Evolutionary conservation across 768 basidiomycete species (phyloP).

Genomic region (Lactarius quietus): DNA sequence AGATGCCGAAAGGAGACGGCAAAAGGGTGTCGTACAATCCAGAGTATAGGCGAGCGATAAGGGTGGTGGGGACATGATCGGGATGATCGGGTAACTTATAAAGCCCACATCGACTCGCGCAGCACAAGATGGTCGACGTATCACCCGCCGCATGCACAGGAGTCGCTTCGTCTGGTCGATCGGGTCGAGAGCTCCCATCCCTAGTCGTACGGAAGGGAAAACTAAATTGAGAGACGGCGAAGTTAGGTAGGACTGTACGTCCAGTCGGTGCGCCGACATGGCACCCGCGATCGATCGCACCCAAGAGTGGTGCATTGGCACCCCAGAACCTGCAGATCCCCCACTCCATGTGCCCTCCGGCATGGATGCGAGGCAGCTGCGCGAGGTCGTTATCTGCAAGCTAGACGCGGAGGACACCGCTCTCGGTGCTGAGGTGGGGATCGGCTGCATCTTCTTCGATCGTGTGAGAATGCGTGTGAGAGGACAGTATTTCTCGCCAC

Average conservation of each 20-base stretch:
- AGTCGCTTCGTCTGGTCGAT: constrained; percentile 64
- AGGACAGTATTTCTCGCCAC: constrained; percentile 86
- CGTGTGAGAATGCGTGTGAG: constrained; percentile 67
- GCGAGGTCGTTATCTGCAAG: constrained; percentile 81
- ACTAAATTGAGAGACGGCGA: too few species aligned
- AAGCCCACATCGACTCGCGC: constrained; percentile 52
- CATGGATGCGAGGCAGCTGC: constrained; percentile 39
- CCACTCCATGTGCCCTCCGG: constrained; percentile 64
- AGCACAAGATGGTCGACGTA: constrained; percentile 59
- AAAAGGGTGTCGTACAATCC: too few species aligned
- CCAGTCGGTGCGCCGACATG: constrained; percentile 67
- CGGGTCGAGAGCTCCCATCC: constrained; percentile 45
- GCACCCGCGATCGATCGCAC: constrained; percentile 83
- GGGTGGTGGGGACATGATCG: constrained; percentile 47
- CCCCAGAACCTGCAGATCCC: constrained; percentile 62
- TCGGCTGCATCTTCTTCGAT: constrained; percentile 92
- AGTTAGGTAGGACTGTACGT: constrained; percentile 45
- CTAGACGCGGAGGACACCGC: constrained; percentile 47
- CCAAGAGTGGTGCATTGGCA: constrained; percentile 60
- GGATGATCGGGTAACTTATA: constrained; percentile 84
- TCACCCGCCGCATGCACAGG: constrained; percentile 55
- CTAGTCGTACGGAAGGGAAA: constrained; percentile 19
- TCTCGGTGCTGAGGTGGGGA: constrained; percentile 42
- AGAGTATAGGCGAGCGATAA: too few species aligned
- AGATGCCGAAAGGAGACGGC: too few species aligned